A percentile compares a stretch with the other conserved stretches of the same genome.
Evolutionary conservation across 2,329 filamentous ascomycete species (phyloP).

Genomic region (Phoma sp.): DNA sequence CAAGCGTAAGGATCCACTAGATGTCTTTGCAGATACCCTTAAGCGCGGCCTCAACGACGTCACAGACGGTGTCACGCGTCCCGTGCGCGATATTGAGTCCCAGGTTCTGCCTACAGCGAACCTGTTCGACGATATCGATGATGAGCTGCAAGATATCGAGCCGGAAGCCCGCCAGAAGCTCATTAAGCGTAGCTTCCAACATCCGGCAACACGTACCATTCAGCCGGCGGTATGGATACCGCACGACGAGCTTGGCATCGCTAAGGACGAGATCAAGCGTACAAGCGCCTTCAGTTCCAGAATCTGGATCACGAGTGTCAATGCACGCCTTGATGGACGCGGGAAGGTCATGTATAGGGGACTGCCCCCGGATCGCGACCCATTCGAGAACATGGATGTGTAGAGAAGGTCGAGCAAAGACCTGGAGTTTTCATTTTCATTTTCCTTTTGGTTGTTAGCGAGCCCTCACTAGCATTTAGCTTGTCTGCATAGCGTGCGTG

Average conservation of each 20-base stretch:
- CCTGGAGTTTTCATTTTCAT: neutral
- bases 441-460: conserved; percentile 11
- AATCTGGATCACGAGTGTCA: conserved; percentile 95
- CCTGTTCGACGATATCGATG: conserved; percentile 84
- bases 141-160: conserved; percentile 93
- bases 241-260: conserved; percentile 85
- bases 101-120: conserved; percentile 73
- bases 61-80: conserved; percentile 39
- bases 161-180: conserved; percentile 87
- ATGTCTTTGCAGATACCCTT: conserved; percentile 35
- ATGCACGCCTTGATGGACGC: conserved; percentile 85
- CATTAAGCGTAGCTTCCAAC: conserved; percentile 87
- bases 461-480: neutral
- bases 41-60: conserved; percentile 40
- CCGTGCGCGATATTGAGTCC: conserved; percentile 47
- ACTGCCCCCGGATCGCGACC: conserved; percentile 78
- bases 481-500: conserved; percentile 14
- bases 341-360: conserved; percentile 82
- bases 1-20: conserved; percentile 38
- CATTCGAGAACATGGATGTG: conserved; percentile 50
- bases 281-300: conserved; percentile 75
- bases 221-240: conserved; percentile 95
- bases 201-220: conserved; percentile 82
- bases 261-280: conserved; percentile 85
- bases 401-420: conserved; percentile 10